These are phyloP conservation scores for Peniophora sp. DNA, from an alignment of 1,284 basidiomycete species.

Conservation along the genomic window DNA sequence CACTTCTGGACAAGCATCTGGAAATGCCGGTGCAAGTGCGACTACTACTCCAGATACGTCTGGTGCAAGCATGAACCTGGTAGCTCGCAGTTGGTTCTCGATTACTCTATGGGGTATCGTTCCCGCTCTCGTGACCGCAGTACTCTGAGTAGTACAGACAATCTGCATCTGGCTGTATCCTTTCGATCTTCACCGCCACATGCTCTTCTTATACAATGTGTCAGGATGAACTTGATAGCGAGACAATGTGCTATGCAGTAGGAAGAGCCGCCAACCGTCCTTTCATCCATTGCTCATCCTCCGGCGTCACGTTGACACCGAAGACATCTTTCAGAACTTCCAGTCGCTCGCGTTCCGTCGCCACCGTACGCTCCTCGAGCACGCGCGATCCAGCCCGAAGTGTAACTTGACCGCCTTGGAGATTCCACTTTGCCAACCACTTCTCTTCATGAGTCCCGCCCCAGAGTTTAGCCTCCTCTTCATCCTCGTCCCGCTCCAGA, in stretches of 20 bases:
- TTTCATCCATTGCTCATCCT: conserved; percentile 17
- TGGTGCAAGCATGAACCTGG: too few species aligned
- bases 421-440: conserved; percentile 20
- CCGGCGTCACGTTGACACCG: conserved; percentile 18
- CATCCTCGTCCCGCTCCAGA: not conserved
- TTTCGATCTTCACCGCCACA: not conserved
- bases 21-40: not conserved
- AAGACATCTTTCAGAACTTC: conserved; percentile 24
- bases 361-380: conserved; percentile 18
- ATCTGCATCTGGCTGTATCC: too few species aligned
- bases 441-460: conserved; percentile 8
- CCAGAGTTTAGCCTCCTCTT: not conserved
- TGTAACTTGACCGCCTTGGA: conserved; percentile 22
- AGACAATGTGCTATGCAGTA: not conserved
- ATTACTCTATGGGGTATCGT: too few species aligned
- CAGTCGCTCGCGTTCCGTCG: conserved; percentile 25
- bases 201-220: not conserved
- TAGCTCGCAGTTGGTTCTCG: too few species aligned
- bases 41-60: too few species aligned
- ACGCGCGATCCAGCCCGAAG: conserved; percentile 16
- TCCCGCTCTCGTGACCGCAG: too few species aligned
- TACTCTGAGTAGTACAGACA: too few species aligned
- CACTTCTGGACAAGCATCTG: not conserved
- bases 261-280: conserved; percentile 10
- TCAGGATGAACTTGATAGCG: too few species aligned